Evolutionary conservation across 2,329 filamentous ascomycete species (phyloP), one percentile per base, ranked within the genome.

Genomic region (Raffaelea deltoideospora): DNA sequence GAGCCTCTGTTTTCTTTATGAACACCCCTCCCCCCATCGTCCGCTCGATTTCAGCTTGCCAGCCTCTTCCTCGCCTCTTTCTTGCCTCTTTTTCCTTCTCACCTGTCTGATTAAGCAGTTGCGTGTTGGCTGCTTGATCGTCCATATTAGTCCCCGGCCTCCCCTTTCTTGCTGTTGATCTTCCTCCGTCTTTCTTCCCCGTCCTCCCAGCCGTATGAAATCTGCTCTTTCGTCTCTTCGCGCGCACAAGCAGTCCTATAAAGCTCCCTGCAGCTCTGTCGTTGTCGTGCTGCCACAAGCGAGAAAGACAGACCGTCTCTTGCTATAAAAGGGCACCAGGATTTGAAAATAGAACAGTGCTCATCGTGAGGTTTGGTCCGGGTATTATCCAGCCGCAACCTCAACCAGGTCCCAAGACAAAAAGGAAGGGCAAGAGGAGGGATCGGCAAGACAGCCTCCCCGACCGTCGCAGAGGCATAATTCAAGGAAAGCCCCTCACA

Each of bases 1-100:
- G 23, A 26, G 8, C 23, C 15, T 34, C 33, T n/a, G 6, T 33
- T 9, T 31, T 19, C 29, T 10, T n/a, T n/a, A 29, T 29, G 18
- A 41, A 39, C 33, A 6, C 35, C 21, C 29, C 37, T 31, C 37
- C n/a, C n/a, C n/a, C n/a, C n/a, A 26, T 26, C 8, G n/a, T n/a
- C n/a, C n/a, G 23, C 28, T 30, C 28, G 23, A 8, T 13, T 26
- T 20, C 19, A 7, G 17, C 4, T 31, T 19, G 23, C 23, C 8
- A 8, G 23, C 23, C 29, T 31, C 28, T 32, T 23, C 32, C 14
- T 37, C 23, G 22, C 17, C 22, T 28, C 14, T 35, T 14, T 22
- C 19, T 35, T 28, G 10, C 13, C 7, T 34, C 24, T 28, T 22
- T 19, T 23, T 10, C 22, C 22, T 13, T 14, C 10, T 18, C 10